Evolutionary conservation across 805 yeast species (phyloP).

Genomic region (Kodamaea leandrae): DNA sequence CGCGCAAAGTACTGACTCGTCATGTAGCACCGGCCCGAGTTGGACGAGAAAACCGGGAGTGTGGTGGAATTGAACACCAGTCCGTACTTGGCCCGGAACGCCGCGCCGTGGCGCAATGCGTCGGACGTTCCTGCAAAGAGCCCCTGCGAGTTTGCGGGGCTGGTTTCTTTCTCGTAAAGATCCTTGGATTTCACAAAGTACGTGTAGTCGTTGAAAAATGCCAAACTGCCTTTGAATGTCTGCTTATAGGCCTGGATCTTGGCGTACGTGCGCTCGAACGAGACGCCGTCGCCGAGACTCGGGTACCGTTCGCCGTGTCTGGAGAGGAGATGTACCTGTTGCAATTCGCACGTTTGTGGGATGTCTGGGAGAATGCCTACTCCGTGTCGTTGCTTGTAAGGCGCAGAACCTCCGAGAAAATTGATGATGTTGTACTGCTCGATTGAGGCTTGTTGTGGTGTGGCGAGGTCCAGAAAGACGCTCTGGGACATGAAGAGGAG

Average conservation of each 20-base stretch:
- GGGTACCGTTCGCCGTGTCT: slow-evolving; percentile 79
- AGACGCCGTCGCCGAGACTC: slow-evolving; percentile 27
- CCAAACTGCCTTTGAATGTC: slow-evolving; percentile 47
- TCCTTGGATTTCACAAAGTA: slow-evolving; percentile 41
- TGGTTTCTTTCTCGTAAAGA: slow-evolving; percentile 50
- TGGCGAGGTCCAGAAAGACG: slow-evolving; percentile 23
- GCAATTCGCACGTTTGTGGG: slow-evolving; percentile 46
- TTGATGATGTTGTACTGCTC: slow-evolving; percentile 25
- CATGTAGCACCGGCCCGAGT: slow-evolving; percentile 53
- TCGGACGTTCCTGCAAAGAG: slow-evolving; percentile 54
- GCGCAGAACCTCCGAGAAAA: slow-evolving; percentile 27
- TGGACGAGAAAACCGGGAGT: slow-evolving; percentile 54
- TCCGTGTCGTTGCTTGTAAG: slow-evolving; percentile 26
- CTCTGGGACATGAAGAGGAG: slow-evolving; percentile 22
- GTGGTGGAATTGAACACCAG: slow-evolving; percentile 38
- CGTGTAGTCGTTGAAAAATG: slow-evolving; percentile 54
- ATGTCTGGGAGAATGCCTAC: slow-evolving; percentile 25
- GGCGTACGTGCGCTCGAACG: slow-evolving; percentile 24
- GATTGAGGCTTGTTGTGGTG: slow-evolving; percentile 26
- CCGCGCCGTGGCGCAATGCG: slow-evolving; percentile 48
- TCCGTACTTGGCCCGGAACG: slow-evolving; percentile 48
- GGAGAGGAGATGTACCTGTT: slow-evolving; percentile 67
- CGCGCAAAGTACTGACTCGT: slow-evolving; percentile 55
- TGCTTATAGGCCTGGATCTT: slow-evolving; percentile 27
- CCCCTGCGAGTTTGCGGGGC: slow-evolving; percentile 39